Base-by-base conservation (phyloP, 2,329 filamentous ascomycete species). In the Dactylellina haptotyla region DNA sequence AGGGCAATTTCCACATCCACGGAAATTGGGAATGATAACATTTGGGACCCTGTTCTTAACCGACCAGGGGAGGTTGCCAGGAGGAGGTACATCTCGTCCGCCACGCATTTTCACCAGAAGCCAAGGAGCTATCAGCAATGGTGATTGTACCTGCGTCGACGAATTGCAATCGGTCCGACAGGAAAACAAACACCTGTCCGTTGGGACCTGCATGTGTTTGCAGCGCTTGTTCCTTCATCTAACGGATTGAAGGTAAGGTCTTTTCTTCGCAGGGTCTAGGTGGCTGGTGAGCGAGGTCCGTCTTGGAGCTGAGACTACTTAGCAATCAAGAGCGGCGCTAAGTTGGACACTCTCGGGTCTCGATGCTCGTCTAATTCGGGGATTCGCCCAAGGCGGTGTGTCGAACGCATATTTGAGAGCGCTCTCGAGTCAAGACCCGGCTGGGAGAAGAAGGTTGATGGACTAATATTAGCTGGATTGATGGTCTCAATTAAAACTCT, bases 271-370 rank as follows among this genome's bases (percentile, higher is more conserved):
- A 16, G 30, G 39, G 25, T 25, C 20, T 30, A 63, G 41, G 45
- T 48, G 50, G 61, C 51, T 39, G 50, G 45, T 34, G 28, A 37
- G 30, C 30, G 28, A 34, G 39, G 26, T 43, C 50, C 51, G 58
- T 57, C 43, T 43, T 63, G 26, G 23, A 63, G 41, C 66, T 63
- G 66, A 64, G 58, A 64, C 57, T 63, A 23, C 43, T 46, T 50
- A 58, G 58, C 66, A 71, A 71, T 71, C 66, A 54, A 71, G 18
- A 43, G 18, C 51, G 48, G 66, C 66, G 66, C 66, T 71, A 64
- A 71, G 25, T 30, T 25, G n/a, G 18, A 56, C 20, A 25, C 26
- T 41, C 26, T n/a, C 12, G 25, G 30, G 46, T 26, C 51, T 39
- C 8, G 51, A 28, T 18, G 51, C 18, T 25, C 51, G n/a, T 2